Percentiles rank a stretch among this genome's conserved stretches.
phyloP scores from a whole-genome alignment of 2,329 filamentous ascomycete species.

The Grosmannia huntii region DNA sequence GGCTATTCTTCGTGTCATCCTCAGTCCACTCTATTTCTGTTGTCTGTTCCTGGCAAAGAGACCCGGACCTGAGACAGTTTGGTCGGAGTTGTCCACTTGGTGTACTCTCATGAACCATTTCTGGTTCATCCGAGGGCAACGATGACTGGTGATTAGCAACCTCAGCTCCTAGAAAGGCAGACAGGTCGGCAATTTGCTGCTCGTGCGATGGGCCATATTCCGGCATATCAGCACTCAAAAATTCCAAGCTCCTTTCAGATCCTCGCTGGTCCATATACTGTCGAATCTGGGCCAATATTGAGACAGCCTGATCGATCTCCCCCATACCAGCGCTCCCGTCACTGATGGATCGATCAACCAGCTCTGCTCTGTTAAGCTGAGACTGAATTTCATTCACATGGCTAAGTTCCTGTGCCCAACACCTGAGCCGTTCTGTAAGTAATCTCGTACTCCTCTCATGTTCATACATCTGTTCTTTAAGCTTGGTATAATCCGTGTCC shows the following conservation, averaged over 20 bases:
- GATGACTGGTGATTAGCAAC: background rate
- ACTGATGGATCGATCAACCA: slow-evolving; percentile 2
- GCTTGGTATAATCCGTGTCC: slow-evolving; percentile 3
- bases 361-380: slow-evolving; percentile 6
- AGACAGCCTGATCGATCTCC: slow-evolving; percentile 6
- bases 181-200: slow-evolving; percentile 4
- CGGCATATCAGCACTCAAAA: background rate
- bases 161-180: slow-evolving; percentile 4
- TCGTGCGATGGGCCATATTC: slow-evolving; percentile 1
- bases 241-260: background rate
- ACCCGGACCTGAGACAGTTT: background rate
- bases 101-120: background rate
- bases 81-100: background rate
- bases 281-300: slow-evolving; percentile 4
- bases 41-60: too few species aligned
- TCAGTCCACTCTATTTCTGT: background rate
- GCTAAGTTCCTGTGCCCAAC: slow-evolving; percentile 7
- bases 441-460: slow-evolving; percentile 3
- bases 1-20: background rate
- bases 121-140: background rate
- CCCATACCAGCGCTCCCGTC: background rate
- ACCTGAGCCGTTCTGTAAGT: slow-evolving; percentile 5
- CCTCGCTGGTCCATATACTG: slow-evolving; percentile 1
- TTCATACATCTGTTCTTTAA: slow-evolving; percentile 1
- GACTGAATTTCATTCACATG: slow-evolving; percentile 5